Percentiles rank a stretch among this genome's conserved stretches.
Conservation (phyloP, 208 protist species). For the Acanthamoeba polyphaga region DNA sequence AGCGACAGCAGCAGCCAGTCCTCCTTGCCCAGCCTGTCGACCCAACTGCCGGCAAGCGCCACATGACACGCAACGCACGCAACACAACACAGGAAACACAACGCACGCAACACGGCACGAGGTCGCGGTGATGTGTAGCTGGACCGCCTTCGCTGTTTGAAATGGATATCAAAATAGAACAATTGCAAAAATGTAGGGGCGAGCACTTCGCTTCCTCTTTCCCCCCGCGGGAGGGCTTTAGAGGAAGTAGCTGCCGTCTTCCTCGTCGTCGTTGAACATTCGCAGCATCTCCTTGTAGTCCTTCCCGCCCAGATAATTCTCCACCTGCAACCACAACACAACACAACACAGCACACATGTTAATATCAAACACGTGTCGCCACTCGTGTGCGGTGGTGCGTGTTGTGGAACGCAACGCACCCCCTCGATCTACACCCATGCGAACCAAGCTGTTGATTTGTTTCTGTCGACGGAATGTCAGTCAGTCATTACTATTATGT, state of each 20-base stretch:
- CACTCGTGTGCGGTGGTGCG: neutral
- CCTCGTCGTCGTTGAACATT: constrained; percentile 59
- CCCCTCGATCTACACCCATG: constrained; percentile 61
- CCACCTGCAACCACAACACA: constrained; percentile 11
- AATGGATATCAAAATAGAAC: too few species aligned
- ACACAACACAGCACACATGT: neutral
- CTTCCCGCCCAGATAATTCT: constrained; percentile 72
- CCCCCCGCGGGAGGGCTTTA: neutral
- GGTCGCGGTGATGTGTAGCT: too few species aligned
- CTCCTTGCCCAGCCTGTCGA: too few species aligned
- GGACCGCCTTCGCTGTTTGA: too few species aligned
- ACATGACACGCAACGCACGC: too few species aligned
- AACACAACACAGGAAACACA: too few species aligned
- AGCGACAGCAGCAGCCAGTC: too few species aligned
- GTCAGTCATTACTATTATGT: neutral
- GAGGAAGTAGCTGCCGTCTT: constrained; percentile 66
- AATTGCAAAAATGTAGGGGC: neutral
- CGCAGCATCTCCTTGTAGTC: constrained; percentile 71
- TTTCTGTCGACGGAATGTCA: constrained; percentile 2
- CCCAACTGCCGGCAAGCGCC: too few species aligned
- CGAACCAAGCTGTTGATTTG: constrained; percentile 63
- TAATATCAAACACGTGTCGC: neutral
- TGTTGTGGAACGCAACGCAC: neutral
- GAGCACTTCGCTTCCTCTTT: constrained; percentile 32
- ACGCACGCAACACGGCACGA: too few species aligned